A percentile compares a stretch with the other conserved stretches of the same genome.
These are phyloP conservation scores for Ascomycota sp. DNA, from an alignment of 2,329 filamentous ascomycete species.

Conservation along the genomic window DNA sequence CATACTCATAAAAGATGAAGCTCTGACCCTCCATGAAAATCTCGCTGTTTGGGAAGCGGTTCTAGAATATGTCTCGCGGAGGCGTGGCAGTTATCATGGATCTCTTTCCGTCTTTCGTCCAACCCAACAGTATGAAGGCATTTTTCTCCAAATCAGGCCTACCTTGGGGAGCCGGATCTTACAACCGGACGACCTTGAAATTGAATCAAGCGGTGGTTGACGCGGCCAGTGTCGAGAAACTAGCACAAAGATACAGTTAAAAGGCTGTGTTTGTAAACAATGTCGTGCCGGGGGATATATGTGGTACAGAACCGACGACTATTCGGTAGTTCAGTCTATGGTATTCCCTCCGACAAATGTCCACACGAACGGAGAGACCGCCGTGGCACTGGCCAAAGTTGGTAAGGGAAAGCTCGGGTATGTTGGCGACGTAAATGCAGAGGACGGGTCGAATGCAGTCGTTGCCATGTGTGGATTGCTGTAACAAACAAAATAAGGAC, in stretches of 20 bases:
- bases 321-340: conserved; percentile 1
- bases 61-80: conserved; percentile 4
- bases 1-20: conserved; percentile 4
- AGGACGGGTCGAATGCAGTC: conserved; percentile 6
- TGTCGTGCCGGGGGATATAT: conserved; percentile 5
- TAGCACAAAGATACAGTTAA: conserved; percentile 8
- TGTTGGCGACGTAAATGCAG: conserved; percentile 10
- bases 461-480: conserved; percentile 7
- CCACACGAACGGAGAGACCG: conserved; percentile 3
- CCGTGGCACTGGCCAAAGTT: conserved; percentile 8
- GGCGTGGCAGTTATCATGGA: conserved; percentile 4
- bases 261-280: conserved; percentile 8
- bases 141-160: conserved; percentile 7
- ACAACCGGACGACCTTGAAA: conserved; percentile 5
- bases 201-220: conserved; percentile 5
- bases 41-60: conserved; percentile 4
- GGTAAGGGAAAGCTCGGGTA: conserved; percentile 11
- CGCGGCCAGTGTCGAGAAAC: conserved; percentile 1
- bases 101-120: conserved; percentile 4
- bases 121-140: conserved; percentile 1
- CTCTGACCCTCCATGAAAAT: conserved; percentile 1
- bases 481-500: too few species aligned
- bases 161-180: conserved; percentile 6
- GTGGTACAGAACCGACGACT: conserved; percentile 6
- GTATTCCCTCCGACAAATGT: conserved; percentile 1